Evolutionary conservation across 23 red algal genomes (phyloP), one percentile per base, ranked within the genome.

Genomic region (Gracilaria vermiculophylla): DNA sequence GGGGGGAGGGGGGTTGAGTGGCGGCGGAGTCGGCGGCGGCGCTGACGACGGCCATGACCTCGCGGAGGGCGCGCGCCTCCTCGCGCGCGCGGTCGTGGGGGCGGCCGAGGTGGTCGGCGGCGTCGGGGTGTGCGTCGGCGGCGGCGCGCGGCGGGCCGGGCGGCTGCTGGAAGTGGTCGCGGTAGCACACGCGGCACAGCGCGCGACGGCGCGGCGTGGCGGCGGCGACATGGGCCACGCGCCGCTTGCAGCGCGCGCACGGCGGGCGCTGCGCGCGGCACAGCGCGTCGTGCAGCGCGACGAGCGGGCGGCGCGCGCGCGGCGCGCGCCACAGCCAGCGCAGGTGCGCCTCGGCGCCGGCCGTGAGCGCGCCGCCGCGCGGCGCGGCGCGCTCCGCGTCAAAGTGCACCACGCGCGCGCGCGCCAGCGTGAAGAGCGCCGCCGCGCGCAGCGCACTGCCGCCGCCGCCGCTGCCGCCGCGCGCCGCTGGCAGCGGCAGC

Each of bases 151-250:
- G n/a, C n/a, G n/a, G n/a, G n/a, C 62, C 80, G 12, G 73, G 4
- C 31, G 76, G 76, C 13, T 8, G 1, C 32, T 74, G 41, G 33
- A 88, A 32, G 33, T 88, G 77, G 48, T 88, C 50, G 12, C 50
- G 58, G 72, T 64, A 88, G 66, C 84, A 88, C 23, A 20, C 39
- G 25, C 45, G n/a, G 44, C 84, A 88, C 11, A 88, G 60, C 25
- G 15, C 21, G 13, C 42, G n/a, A n/a, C n/a, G n/a, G n/a, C n/a
- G n/a, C n/a, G n/a, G n/a, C n/a, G n/a, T n/a, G n/a, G 13, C 20
- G 25, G 13, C 17, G 66, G 53, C 6, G 49, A n/a, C n/a, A n/a
- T n/a, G n/a, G n/a, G n/a, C n/a, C n/a, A n/a, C 19, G 13, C 40
- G 47, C 19, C 50, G 34, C 54, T 62, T 37, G 56, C 84, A 88